phyloP scores from a whole-genome alignment of 179 eudicot genomes.

The Vitellaria paradoxa region DNA sequence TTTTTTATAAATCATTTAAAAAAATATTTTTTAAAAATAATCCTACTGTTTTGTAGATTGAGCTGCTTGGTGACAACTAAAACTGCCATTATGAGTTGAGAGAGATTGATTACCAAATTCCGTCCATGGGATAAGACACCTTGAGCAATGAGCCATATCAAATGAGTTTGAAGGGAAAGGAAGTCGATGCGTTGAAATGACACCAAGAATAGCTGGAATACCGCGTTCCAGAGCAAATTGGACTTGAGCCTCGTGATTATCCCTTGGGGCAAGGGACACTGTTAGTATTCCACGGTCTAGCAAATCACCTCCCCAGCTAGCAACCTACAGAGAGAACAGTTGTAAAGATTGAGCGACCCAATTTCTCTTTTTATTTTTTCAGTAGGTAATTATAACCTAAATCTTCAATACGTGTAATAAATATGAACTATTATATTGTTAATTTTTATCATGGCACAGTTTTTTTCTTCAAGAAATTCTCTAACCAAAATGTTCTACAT shows the following conservation, averaged over 20 bases:
- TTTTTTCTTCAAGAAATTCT: not conserved
- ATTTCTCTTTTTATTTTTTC: too few species aligned
- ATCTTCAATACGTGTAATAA: not conserved
- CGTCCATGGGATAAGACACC: slow-evolving; percentile 98
- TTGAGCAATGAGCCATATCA: slow-evolving; percentile 99
- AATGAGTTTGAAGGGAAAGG: slow-evolving; percentile 96
- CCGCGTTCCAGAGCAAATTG: slow-evolving; percentile 98
- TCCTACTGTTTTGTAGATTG: not conserved
- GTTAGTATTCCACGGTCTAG: slow-evolving; percentile 86
- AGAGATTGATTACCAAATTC: slow-evolving; percentile 69
- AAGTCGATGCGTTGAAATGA: slow-evolving; percentile 90
- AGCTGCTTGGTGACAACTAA: not conserved
- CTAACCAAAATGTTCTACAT: not conserved
- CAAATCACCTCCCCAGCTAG: slow-evolving; percentile 99
- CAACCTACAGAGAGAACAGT: slow-evolving; percentile 51
- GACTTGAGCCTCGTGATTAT: slow-evolving; percentile 97
- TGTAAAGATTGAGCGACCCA: not conserved
- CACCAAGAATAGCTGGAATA: slow-evolving; percentile 89
- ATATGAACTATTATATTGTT: not conserved
- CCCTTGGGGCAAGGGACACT: slow-evolving; percentile 93
- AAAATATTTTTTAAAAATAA: too few species aligned
- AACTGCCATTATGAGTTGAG: not conserved
- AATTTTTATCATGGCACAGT: too few species aligned
- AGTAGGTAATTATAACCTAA: too few species aligned
- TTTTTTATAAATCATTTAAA: too few species aligned